phyloP scores from a whole-genome alignment of 192 early-diverging fungal genomes.

The Piromyces finnis region DNA sequence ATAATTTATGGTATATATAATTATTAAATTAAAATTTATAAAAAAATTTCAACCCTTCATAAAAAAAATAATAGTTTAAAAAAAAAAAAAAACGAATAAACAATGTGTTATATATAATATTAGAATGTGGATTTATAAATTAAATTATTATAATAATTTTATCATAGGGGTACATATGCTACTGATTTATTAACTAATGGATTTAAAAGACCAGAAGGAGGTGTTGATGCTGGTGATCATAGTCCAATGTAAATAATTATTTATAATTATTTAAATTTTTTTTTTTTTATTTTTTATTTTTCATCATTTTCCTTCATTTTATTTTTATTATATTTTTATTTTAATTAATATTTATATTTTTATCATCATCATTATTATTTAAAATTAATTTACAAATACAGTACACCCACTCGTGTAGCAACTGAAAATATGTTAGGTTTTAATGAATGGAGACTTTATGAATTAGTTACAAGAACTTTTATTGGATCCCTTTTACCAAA shows the following conservation, averaged over 20 bases:
- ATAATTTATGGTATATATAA: constrained; percentile 11
- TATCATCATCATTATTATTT: too few relatives aligned
- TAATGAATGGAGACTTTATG: constrained; percentile 23
- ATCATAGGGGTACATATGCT: constrained; percentile 12
- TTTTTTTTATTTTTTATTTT: too few relatives aligned
- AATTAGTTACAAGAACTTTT: constrained; percentile 16
- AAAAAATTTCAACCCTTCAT: too few relatives aligned
- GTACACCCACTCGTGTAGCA: constrained; percentile 22
- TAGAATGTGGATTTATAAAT: too few relatives aligned
- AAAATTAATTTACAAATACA: too few relatives aligned
- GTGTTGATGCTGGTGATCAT: constrained; percentile 25
- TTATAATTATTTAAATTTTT: background rate
- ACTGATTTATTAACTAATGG: constrained; percentile 7
- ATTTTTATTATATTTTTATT: background rate
- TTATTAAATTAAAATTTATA: too few relatives aligned
- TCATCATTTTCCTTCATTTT: too few relatives aligned
- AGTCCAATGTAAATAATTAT: constrained; percentile 19
- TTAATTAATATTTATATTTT: background rate
- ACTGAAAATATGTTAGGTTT: constrained; percentile 17
- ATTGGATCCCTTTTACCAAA: constrained; percentile 21
- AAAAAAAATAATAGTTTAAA: too few relatives aligned
- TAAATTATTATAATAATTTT: background rate
- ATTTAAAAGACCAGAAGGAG: constrained; percentile 14
- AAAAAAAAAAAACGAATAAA: too few relatives aligned
- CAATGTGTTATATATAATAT: too few relatives aligned